A percentile compares a stretch with the other conserved stretches of the same genome.
phyloP scores from a whole-genome alignment of 257 asterid species.

The Nicotiana tabacum region DNA sequence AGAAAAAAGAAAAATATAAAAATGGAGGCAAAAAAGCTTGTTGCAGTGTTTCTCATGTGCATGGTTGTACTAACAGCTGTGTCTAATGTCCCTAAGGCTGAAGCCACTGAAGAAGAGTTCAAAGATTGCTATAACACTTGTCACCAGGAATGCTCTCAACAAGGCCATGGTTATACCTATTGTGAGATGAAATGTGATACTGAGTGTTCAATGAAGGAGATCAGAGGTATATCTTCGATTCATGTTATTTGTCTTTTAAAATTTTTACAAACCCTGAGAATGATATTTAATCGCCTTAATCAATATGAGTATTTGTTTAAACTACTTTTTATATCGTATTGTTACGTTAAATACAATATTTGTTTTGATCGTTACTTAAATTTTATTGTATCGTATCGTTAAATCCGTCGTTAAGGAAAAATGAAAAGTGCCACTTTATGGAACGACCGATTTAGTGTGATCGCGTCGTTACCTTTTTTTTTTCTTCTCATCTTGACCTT shows the following conservation, averaged over 20 bases:
- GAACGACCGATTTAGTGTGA: no score
- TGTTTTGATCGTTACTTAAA: no score
- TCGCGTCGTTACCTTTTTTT: no score
- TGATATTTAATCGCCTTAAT: no score
- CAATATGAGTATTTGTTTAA: no score
- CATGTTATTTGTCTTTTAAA: neutral
- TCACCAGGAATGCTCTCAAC: neutral
- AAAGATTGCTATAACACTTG: slow-evolving; percentile 18
- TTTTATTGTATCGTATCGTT: no score
- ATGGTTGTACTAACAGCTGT: slow-evolving; percentile 17
- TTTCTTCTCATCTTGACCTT: no score
- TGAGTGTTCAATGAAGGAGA: slow-evolving; percentile 8
- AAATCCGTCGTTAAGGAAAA: no score
- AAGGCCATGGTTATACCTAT: slow-evolving; percentile 14
- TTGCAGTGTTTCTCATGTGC: slow-evolving; percentile 21
- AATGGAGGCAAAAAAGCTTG: slow-evolving; percentile 11
- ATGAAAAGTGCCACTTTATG: no score
- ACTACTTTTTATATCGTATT: no score
- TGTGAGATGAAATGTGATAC: slow-evolving; percentile 24
- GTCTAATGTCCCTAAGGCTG: neutral
- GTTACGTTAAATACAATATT: no score
- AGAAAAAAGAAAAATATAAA: neutral
- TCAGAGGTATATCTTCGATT: neutral
- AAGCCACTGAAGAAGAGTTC: neutral
- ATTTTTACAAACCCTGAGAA: neutral